These are phyloP conservation scores for Picochlorum costavermella DNA, from an alignment of 139 green algal genomes.

Conservation along the genomic window DNA sequence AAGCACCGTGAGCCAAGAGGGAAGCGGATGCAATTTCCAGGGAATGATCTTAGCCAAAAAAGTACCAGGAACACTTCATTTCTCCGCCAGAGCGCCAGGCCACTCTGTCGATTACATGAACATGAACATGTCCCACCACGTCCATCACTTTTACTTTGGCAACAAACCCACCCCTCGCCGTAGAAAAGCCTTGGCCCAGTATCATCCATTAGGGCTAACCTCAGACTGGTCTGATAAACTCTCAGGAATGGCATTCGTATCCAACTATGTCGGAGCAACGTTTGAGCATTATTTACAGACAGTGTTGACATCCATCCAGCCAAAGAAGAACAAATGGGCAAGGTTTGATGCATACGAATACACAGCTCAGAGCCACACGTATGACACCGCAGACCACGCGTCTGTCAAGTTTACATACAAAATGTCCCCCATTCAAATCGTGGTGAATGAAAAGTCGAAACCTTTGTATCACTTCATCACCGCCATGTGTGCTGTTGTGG, in stretches of 20 bases:
- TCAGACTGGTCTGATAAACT: conserved; percentile 85
- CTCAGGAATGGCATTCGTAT: conserved; percentile 51
- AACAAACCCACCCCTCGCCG: conserved; percentile 50
- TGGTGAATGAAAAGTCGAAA: conserved; percentile 50
- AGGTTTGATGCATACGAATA: conserved; percentile 86
- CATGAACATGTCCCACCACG: conserved; percentile 78
- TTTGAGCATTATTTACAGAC: conserved; percentile 89
- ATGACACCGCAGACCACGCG: conserved; percentile 39
- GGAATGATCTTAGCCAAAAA: conserved; percentile 98
- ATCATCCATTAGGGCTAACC: conserved; percentile 71
- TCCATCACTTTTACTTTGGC: conserved; percentile 61
- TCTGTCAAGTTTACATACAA: conserved; percentile 69
- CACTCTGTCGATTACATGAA: conserved; percentile 77
- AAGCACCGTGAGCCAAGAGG: background rate
- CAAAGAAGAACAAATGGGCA: conserved; percentile 15
- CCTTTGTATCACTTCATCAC: conserved; percentile 78
- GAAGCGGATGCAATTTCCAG: conserved; percentile 5
- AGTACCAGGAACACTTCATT: conserved; percentile 84
- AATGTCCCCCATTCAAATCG: conserved; percentile 64
- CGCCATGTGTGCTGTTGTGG: conserved; percentile 70
- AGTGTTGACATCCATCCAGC: conserved; percentile 72
- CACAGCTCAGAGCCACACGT: conserved; percentile 79
- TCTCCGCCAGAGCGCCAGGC: conserved; percentile 62
- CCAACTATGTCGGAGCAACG: conserved; percentile 49
- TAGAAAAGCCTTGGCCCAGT: conserved; percentile 24